Evolutionary conservation across 176 grass and related monocot species (phyloP).

Genomic region (Saccharum officinarum): DNA sequence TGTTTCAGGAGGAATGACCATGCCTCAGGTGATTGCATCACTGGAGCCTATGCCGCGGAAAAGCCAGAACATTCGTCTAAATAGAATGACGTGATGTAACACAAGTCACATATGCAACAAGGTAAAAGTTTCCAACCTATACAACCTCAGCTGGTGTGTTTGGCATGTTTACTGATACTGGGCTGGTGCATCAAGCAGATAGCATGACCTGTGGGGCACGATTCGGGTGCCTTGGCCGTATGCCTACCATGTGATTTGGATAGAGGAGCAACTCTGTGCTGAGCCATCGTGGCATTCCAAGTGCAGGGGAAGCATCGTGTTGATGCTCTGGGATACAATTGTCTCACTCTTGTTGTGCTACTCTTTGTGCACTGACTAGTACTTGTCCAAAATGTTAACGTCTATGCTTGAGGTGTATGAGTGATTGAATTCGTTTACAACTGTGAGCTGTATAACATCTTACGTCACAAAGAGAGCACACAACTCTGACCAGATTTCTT

Average conservation of each 20-base stretch:
- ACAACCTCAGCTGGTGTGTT: neutral
- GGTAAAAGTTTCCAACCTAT: neutral
- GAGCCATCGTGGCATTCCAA: neutral
- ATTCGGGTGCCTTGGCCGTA: neutral
- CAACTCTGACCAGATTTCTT: neutral
- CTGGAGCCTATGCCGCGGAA: slow-evolving; percentile 69
- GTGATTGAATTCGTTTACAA: slow-evolving; percentile 50
- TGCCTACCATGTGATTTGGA: slow-evolving; percentile 28
- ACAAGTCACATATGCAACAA: neutral
- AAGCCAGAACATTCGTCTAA: slow-evolving; percentile 75
- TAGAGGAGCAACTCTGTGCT: neutral
- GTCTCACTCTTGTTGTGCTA: slow-evolving; percentile 8
- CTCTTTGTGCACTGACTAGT: slow-evolving; percentile 16
- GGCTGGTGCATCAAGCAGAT: slow-evolving; percentile 2
- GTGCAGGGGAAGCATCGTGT: neutral
- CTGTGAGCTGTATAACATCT: slow-evolving; percentile 23
- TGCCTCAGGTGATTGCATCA: slow-evolving; percentile 91
- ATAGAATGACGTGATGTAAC: slow-evolving; percentile 62
- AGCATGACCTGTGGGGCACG: neutral
- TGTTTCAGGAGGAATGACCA: slow-evolving; percentile 99
- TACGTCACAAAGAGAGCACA: slow-evolving; percentile 18
- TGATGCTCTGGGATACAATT: slow-evolving; percentile 27
- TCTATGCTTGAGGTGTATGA: slow-evolving; percentile 9
- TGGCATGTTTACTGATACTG: slow-evolving; percentile 6
- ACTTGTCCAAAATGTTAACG: slow-evolving; percentile 18